Conservation (phyloP, 2,329 filamentous ascomycete genomes). For the Trichocomaceae sp. region DNA sequence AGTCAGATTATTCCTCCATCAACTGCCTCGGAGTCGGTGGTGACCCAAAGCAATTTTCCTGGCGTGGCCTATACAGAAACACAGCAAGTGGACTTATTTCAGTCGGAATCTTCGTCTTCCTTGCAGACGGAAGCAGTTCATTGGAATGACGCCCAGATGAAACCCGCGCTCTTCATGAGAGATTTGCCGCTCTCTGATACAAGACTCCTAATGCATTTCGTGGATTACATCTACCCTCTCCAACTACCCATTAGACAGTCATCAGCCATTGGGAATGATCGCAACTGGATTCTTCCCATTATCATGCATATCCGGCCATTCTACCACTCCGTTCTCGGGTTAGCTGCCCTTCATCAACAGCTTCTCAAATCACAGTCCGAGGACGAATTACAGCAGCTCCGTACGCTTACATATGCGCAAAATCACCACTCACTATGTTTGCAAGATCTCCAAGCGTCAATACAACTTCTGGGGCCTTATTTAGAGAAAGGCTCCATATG, state of each 20-base stretch:
- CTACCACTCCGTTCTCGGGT: conserved; percentile 2
- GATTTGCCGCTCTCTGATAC: conserved; percentile 2
- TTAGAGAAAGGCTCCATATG: background rate
- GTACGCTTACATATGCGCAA: background rate
- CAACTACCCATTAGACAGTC: background rate
- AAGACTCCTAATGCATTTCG: conserved; percentile 3
- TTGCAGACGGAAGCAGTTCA: background rate
- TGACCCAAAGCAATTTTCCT: too few species aligned
- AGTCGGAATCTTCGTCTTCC: too few species aligned
- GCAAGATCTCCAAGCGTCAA: background rate
- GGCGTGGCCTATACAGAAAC: too few species aligned
- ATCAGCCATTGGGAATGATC: background rate
- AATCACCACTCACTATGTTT: background rate
- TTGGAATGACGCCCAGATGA: background rate
- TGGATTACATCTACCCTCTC: background rate
- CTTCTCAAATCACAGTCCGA: background rate
- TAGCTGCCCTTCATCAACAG: conserved; percentile 1
- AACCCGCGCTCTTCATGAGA: background rate
- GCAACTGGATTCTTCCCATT: background rate
- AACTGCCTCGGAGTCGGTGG: background rate
- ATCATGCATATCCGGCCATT: conserved; percentile 5
- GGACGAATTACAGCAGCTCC: background rate
- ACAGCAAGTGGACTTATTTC: too few species aligned
- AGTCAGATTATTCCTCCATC: background rate
- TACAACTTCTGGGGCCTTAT: background rate